Base-by-base conservation (phyloP, 805 yeast species). In the Suhomyces sp. region DNA sequence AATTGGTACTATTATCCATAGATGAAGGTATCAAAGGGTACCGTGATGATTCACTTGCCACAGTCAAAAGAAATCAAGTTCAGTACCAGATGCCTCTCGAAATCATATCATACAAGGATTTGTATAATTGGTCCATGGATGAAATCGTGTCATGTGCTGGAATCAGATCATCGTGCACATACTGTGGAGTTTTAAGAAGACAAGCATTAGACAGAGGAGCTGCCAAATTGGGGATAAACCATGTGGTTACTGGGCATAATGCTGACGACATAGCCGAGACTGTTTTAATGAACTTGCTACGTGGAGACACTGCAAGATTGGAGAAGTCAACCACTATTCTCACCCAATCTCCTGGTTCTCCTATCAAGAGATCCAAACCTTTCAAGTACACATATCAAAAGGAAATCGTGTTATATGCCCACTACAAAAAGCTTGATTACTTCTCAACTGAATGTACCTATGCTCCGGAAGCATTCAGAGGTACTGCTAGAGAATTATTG, bases 201-300 rank as follows among this genome's bases (percentile, higher is more conserved):
- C 99, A 93, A 62, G 97, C 98, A 0, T 64, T 93, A 31, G 99
- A 93, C 58, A 72, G 99, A 47, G 99, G 98, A 2, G 96, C 98
- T 2, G 81, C 85, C 8, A 83, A 81, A 53, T 63, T 91, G 16
- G 88, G 82, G 0, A 88, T 93, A 33, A 71, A 74, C 35, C 99
- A 93, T 60, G 93, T 93, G 20, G 95, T 93, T 2, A 93, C 99
- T 0, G 99, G 99, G 2, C 99, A 93, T 61, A 93, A 93, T 58
- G 99, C 99, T 0, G 99, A 93, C 59, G 99, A 93, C 63, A 85
- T 93, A 87, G 99, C 99, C 1, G 99, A 93, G 53, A 93, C 99
- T 0, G 95, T 93, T 4, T 62, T 93, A 36, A 91, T 93, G 98
- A 93, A 93, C 59, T 62, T 93, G 28, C 64, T 93, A 19, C 72